phyloP scores from a whole-genome alignment of 768 basidiomycete species.

The Leccinum boreale region DNA sequence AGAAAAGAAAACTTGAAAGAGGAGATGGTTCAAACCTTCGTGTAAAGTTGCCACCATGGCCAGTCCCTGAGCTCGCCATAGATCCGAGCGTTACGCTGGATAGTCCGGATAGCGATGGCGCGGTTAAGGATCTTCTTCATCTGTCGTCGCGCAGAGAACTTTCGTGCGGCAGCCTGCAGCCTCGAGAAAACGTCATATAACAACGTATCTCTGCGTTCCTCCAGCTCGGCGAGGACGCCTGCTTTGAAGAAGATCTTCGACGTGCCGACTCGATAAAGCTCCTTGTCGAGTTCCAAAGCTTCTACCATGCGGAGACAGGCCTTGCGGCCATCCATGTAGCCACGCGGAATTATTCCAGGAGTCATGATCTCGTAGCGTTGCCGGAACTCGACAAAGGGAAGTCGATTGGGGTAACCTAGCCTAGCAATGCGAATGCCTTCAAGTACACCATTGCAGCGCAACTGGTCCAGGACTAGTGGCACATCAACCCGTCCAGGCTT shows the following conservation, averaged over 20 bases:
- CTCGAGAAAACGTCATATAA: constrained; percentile 86
- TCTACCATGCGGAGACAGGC: constrained; percentile 90
- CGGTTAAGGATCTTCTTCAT: constrained; percentile 95
- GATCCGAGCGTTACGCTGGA: constrained; percentile 90
- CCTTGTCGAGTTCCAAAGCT: constrained; percentile 81
- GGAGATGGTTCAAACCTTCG: constrained; percentile 53
- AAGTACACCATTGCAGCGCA: constrained; percentile 97
- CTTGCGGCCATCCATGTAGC: constrained; percentile 97
- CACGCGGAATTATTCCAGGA: constrained; percentile 87
- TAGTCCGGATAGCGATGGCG: constrained; percentile 84
- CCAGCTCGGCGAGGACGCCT: constrained; percentile 92
- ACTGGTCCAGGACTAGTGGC: constrained; percentile 91
- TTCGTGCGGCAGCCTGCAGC: constrained; percentile 83
- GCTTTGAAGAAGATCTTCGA: constrained; percentile 99
- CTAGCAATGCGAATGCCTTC: constrained; percentile 98
- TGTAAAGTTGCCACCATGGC: constrained; percentile 99
- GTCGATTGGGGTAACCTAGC: constrained; percentile 93
- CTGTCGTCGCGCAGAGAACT: constrained; percentile 82
- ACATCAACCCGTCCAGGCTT: constrained; percentile 90
- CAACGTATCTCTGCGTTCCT: constrained; percentile 86
- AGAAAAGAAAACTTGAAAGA: neutral
- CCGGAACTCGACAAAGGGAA: constrained; percentile 96
- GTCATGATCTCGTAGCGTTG: constrained; percentile 96
- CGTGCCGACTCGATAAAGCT: constrained; percentile 85
- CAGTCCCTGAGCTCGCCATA: constrained; percentile 90